Conservation (phyloP, 352 stramenopile species). For the Phytophthora capsici region DNA sequence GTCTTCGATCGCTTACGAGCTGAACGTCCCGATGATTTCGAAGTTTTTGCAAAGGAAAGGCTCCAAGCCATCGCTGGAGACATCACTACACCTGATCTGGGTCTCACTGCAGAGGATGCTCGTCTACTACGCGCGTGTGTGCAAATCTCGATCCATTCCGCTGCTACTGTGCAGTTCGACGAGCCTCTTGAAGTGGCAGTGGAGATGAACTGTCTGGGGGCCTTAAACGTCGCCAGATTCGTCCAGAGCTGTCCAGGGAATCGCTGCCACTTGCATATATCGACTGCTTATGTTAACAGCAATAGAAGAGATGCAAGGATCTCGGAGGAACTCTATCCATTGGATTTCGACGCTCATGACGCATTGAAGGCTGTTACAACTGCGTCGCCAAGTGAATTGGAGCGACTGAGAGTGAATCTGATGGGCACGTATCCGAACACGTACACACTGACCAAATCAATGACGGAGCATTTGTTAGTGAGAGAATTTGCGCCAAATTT, state of each 20-base stretch:
- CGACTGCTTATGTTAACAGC: conserved; percentile 87
- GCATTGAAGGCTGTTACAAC: conserved; percentile 62
- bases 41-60: conserved; percentile 59
- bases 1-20: conserved; percentile 76
- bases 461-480: conserved; percentile 82
- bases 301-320: conserved; percentile 70
- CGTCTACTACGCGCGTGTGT: conserved; percentile 44
- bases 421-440: conserved; percentile 91
- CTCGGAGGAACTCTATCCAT: conserved; percentile 76
- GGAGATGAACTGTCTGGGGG: conserved; percentile 85
- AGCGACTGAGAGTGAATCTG: conserved; percentile 74
- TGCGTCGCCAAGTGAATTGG: conserved; percentile 60
- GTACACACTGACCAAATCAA: conserved; percentile 90
- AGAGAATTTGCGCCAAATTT: conserved; percentile 51
- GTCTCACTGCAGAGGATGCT: conserved; percentile 56
- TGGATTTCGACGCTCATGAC: conserved; percentile 86
- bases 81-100: conserved; percentile 70
- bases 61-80: conserved; percentile 72
- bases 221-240: conserved; percentile 70
- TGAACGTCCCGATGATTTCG: conserved; percentile 57
- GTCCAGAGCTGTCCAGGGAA: conserved; percentile 57
- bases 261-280: conserved; percentile 80
- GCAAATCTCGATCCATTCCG: conserved; percentile 87
- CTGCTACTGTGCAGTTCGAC: conserved; percentile 87
- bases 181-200: conserved; percentile 87